These are phyloP conservation scores for Boletus bicolor DNA, from an alignment of 768 basidiomycete species.

Conservation along the genomic window DNA sequence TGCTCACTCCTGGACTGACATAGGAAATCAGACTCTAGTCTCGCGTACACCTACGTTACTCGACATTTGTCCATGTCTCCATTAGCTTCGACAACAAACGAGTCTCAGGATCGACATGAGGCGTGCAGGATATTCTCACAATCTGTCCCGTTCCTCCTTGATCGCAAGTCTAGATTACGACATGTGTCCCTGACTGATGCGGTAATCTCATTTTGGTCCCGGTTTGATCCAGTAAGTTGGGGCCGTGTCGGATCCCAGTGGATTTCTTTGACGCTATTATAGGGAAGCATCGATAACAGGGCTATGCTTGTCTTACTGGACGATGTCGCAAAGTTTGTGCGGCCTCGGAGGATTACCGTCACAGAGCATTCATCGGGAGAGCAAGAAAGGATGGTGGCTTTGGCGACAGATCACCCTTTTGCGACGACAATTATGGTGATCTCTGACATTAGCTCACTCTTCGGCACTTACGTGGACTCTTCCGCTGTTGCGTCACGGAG, in stretches of 20 bases:
- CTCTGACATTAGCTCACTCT: conserved; percentile 27
- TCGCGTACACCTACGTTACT: conserved; percentile 66
- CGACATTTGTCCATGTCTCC: conserved; percentile 61
- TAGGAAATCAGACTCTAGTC: conserved; percentile 35
- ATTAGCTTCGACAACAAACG: conserved; percentile 41
- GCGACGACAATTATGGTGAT: conserved; percentile 21
- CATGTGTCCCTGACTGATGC: conserved; percentile 49
- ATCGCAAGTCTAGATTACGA: conserved; percentile 55
- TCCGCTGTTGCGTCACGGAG: neutral
- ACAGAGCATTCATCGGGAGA: neutral
- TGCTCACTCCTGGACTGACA: neutral
- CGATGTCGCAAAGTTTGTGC: conserved; percentile 54
- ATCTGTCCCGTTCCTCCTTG: conserved; percentile 62
- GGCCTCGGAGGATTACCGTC: conserved; percentile 36
- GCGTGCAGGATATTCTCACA: conserved; percentile 47
- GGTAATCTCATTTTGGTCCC: conserved; percentile 66
- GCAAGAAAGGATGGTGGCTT: neutral
- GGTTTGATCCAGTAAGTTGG: conserved; percentile 41
- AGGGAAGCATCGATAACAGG: conserved; percentile 36
- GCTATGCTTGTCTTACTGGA: conserved; percentile 52
- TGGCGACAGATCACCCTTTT: conserved; percentile 14
- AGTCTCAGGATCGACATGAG: conserved; percentile 44
- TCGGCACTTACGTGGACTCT: conserved; percentile 4
- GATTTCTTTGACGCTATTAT: conserved; percentile 10
- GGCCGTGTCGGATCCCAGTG: neutral